Evolutionary conservation across 2,329 filamentous ascomycete genomes (phyloP).

Genomic region (Cytospora leucostoma): DNA sequence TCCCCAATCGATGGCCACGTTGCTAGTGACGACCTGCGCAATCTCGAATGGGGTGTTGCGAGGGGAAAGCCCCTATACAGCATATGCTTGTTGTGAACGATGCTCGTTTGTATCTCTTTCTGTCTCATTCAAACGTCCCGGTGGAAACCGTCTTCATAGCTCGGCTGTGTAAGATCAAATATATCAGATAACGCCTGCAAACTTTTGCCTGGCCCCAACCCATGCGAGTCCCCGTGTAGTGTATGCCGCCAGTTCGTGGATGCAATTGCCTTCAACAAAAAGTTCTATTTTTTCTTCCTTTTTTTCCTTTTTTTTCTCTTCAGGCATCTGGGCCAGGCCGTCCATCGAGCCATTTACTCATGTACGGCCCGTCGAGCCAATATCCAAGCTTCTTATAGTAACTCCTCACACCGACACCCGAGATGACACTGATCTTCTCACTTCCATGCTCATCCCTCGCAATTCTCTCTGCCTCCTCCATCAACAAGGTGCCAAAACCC

Average conservation of each 20-base stretch:
- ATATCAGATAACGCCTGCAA: not conserved
- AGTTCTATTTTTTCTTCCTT: not conserved
- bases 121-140: not conserved
- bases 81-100: not conserved
- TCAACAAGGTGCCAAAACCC: constrained; percentile 90
- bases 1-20: not conserved
- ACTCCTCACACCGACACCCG: constrained; percentile 92
- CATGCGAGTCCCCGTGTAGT: not conserved
- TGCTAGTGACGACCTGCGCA: not conserved
- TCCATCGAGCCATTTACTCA: constrained; percentile 65
- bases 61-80: not conserved
- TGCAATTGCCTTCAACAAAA: not conserved
- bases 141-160: not conserved
- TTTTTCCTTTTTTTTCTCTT: not conserved
- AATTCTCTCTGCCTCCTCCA: constrained; percentile 97
- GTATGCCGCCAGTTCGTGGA: not conserved
- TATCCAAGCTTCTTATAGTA: constrained; percentile 96
- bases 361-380: constrained; percentile 88
- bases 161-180: not conserved
- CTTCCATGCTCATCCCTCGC: constrained; percentile 93
- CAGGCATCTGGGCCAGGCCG: constrained; percentile 35
- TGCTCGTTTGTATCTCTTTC: not conserved
- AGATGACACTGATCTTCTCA: constrained; percentile 93
- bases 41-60: not conserved
- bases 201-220: not conserved